A percentile compares a stretch with the other conserved stretches of the same genome.
Conservation (phyloP, 2,329 filamentous ascomycete species). For the Talaromyces rugulosus region DNA sequence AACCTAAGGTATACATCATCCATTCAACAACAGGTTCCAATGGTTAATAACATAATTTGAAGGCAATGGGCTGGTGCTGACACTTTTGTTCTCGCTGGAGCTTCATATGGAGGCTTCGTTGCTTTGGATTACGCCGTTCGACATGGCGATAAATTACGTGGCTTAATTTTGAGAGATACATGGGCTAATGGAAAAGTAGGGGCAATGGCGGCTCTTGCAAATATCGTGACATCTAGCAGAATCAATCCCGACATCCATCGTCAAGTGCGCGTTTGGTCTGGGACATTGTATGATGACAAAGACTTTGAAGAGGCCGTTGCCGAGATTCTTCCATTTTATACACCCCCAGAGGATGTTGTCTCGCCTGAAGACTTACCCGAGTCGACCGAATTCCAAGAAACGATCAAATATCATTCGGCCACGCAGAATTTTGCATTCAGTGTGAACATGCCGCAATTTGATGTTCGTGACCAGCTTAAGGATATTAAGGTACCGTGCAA, state of each 20-base stretch:
- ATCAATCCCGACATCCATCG: background rate
- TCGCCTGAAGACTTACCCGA: background rate
- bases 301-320: background rate
- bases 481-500: background rate
- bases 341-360: background rate
- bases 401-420: background rate
- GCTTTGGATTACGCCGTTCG: background rate
- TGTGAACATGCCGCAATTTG: constrained; percentile 1
- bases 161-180: background rate
- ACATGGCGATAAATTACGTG: background rate
- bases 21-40: background rate
- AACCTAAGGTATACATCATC: background rate
- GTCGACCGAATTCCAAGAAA: constrained; percentile 1
- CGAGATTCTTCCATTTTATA: constrained; percentile 2
- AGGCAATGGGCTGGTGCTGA: constrained; percentile 1
- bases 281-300: background rate
- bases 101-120: constrained; percentile 1
- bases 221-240: background rate
- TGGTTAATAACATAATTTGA: background rate
- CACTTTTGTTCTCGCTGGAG: constrained; percentile 1
- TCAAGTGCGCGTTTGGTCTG: constrained; percentile 4
- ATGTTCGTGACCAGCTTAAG: background rate
- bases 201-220: background rate
- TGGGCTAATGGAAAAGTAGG: constrained; percentile 2
- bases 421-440: constrained; percentile 4